These are phyloP conservation scores for Ogataea polymorpha DNA, from an alignment of 805 yeast species.

Conservation along the genomic window DNA sequence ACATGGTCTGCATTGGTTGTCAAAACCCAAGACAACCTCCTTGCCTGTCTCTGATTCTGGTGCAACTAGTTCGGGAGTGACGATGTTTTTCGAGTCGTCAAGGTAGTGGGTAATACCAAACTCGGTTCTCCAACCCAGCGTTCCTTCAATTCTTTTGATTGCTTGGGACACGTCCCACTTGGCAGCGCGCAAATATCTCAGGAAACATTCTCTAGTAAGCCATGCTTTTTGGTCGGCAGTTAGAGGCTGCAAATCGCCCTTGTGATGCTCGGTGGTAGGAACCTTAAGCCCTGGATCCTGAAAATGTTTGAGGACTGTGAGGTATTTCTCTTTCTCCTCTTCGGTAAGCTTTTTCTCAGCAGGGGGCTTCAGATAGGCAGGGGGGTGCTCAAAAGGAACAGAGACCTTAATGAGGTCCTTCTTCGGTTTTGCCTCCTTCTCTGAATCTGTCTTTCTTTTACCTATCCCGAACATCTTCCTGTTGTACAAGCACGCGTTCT, in stretches of 20 bases:
- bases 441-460: constrained; percentile 22
- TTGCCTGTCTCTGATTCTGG: constrained; percentile 89
- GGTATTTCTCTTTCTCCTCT: constrained; percentile 59
- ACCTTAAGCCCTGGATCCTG: constrained; percentile 47
- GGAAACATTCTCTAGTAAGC: constrained; percentile 88
- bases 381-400: constrained; percentile 57
- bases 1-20: constrained; percentile 87
- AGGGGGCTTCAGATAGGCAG: constrained; percentile 50
- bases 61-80: constrained; percentile 53
- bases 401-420: constrained; percentile 24
- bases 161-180: constrained; percentile 81
- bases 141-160: constrained; percentile 66
- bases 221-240: constrained; percentile 72
- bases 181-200: constrained; percentile 89
- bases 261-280: constrained; percentile 43
- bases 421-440: not conserved
- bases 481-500: not conserved
- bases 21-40: constrained; percentile 87
- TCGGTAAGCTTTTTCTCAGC: constrained; percentile 41
- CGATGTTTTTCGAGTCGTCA: constrained; percentile 44
- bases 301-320: constrained; percentile 62
- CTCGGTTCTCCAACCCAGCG: constrained; percentile 91
- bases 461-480: constrained; percentile 25
- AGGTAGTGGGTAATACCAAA: constrained; percentile 62
- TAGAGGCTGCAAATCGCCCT: constrained; percentile 36